Conservation (phyloP, 1,284 basidiomycete genomes). For the Trametes polyzona region DNA sequence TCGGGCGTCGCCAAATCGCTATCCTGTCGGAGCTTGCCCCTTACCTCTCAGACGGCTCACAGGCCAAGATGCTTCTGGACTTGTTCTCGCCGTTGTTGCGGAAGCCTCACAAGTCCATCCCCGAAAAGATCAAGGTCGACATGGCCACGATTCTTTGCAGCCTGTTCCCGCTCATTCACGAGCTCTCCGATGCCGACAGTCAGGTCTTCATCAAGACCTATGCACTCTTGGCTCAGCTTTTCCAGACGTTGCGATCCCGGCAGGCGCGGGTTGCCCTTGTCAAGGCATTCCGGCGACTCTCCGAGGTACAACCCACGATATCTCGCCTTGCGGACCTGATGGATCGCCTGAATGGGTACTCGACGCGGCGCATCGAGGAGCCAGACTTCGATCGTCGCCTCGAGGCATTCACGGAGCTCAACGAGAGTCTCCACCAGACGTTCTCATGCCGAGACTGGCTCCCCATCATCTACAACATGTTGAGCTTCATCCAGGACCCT, state of each 20-base stretch:
- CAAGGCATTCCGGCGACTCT: constrained; percentile 65
- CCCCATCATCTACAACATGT: constrained; percentile 83
- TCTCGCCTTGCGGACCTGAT: constrained; percentile 57
- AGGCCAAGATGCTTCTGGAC: constrained; percentile 76
- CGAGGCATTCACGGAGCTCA: constrained; percentile 76
- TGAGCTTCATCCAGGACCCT: constrained; percentile 89
- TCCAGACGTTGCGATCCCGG: constrained; percentile 76
- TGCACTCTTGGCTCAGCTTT: constrained; percentile 72
- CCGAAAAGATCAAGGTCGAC: constrained; percentile 89
- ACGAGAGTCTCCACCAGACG: constrained; percentile 58
- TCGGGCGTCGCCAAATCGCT: constrained; percentile 83
- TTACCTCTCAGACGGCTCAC: constrained; percentile 69
- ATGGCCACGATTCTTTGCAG: constrained; percentile 79
- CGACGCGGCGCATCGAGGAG: constrained; percentile 82
- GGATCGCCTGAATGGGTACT: constrained; percentile 86
- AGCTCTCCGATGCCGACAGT: constrained; percentile 57
- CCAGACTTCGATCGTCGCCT: constrained; percentile 93
- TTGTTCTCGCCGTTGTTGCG: constrained; percentile 85
- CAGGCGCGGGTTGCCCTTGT: constrained; percentile 72
- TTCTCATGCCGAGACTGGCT: constrained; percentile 75
- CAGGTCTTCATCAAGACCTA: constrained; percentile 62
- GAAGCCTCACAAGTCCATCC: constrained; percentile 75
- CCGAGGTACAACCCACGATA: constrained; percentile 54
- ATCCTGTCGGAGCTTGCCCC: constrained; percentile 84
- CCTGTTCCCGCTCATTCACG: constrained; percentile 76